Percentiles rank a stretch among this genome's conserved stretches.
Conservation (phyloP, 2,329 filamentous ascomycete species). For the Ophiosphaerella herpotricha region DNA sequence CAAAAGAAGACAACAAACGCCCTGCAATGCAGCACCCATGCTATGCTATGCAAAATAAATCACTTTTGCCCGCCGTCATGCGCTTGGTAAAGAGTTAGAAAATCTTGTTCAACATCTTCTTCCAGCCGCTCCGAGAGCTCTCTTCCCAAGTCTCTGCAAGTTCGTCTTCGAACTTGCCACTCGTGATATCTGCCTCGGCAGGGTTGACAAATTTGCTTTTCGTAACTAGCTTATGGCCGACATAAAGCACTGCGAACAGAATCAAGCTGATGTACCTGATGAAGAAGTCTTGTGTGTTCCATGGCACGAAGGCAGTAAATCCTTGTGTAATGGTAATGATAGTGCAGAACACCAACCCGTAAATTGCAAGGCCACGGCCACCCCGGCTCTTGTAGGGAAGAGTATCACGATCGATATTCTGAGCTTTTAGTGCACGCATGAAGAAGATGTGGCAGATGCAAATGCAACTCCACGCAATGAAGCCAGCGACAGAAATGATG, state of each 20-base stretch:
- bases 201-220: slow-evolving; percentile 48
- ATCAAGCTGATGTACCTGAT: slow-evolving; percentile 48
- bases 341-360: slow-evolving; percentile 44
- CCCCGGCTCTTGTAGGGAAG: slow-evolving; percentile 45
- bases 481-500: slow-evolving; percentile 47
- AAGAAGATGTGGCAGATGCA: slow-evolving; percentile 46
- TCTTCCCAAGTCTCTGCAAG: slow-evolving; percentile 41
- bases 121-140: slow-evolving; percentile 35
- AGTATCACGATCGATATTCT: slow-evolving; percentile 45
- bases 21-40: slow-evolving; percentile 26
- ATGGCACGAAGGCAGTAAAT: slow-evolving; percentile 49
- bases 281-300: slow-evolving; percentile 44
- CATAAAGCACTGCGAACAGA: slow-evolving; percentile 56
- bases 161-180: slow-evolving; percentile 44
- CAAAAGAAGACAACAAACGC: slow-evolving; percentile 16
- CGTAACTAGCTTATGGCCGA: slow-evolving; percentile 60
- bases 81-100: slow-evolving; percentile 13
- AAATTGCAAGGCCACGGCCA: slow-evolving; percentile 42
- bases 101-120: slow-evolving; percentile 34
- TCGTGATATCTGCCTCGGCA: slow-evolving; percentile 49
- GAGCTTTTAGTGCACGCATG: slow-evolving; percentile 43
- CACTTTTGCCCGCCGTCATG: slow-evolving; percentile 11
- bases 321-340: slow-evolving; percentile 49
- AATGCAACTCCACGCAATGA: slow-evolving; percentile 49
- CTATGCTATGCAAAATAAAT: slow-evolving; percentile 21